Base-by-base conservation (phyloP, 805 yeast genomes). In the Candida caryicola region DNA sequence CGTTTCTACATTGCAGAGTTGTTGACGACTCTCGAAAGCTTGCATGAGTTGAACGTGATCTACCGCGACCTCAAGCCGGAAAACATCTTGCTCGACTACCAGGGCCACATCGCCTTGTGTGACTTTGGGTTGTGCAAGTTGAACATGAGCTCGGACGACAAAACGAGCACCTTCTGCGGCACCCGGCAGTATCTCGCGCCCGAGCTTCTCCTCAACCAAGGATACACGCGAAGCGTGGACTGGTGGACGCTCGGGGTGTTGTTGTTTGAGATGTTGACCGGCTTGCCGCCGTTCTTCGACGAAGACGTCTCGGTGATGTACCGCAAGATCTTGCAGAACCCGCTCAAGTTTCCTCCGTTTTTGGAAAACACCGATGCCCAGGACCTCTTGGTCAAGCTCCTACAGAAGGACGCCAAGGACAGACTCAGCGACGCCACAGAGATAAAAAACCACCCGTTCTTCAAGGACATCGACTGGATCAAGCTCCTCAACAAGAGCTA, bases 201-300 rank as follows among this genome's bases (percentile, higher is more conserved):
- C 1, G 99, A 93, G 63, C 70, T 93, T 50, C 69, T 93, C 34
- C 69, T 89, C 51, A 93, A 95, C 34, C 89, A 86, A 58, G 98
- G 98, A 1, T 93, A 93, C 62, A 89, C 98, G 2, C 81, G 95
- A 60, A 84, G 85, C 7, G 98, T 93, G 16, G 99, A 93, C 63
- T 93, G 96, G 91, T 93, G 99, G 99, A 93, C 99, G 1, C 71
- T 93, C 51, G 99, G 99, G 29, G 90, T 91, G 13, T 71, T 93
- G 37, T 69, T 93, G 31, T 93, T 88, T 59, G 99, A 91, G 57
- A 93, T 93, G 99, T 71, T 93, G 44, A 89, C 97, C 1, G 96
- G 98, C 1, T 73, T 93, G 49, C 99, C 99, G 4, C 99, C 99
- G 28, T 93, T 88, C 60, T 93, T 88, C 59, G 98, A 93, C 58